Evolutionary conservation across 495 filamentous ascomycete genomes (phyloP), one percentile per base, ranked within the genome.

Genomic region (Jackrogersella minutella): DNA sequence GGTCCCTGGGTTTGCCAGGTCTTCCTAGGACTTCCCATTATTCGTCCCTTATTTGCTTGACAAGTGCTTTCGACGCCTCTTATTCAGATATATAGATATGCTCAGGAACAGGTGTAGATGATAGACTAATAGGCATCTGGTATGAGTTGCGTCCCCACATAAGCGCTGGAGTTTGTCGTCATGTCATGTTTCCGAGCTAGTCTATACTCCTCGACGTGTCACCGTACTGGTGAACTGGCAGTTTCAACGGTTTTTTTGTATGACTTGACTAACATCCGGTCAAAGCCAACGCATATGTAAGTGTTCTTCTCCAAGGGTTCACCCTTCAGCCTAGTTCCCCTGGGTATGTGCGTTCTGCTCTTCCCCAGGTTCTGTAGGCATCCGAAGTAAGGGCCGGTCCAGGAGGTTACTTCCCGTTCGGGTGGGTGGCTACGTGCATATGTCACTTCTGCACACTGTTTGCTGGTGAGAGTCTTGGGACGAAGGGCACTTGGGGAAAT

Each of bases 301-400:
- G 13, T 37, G 19, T 50, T n/a, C 39, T 19, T 41, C 19, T 36
- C 34, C n/a, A 36, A 28, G 36, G 14, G n/a, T n/a, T 16, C 26
- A 11, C 34, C 34, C 34, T 14, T 37, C 34, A 37, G 4, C n/a
- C 13, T 17, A 37, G 13, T 14, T 37, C 36, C 34, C n/a, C n/a
- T n/a, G n/a, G n/a, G 4, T 33, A 26, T 36, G 19, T 9, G n/a
- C 19, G n/a, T n/a, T 34, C 28, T 26, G 28, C 26, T 19, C 34
- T 51, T 26, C 33, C 37, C 58, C 58, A 47, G 40, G 17, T 55
- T 55, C 59, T 63, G 59, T 28, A 14, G 2, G 30, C 17, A 31
- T 41, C 50, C 59, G 59, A 54, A n/a, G 59, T 55, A 55, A 55
- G 59, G 59, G 59, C 13, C 49, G 21, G 50, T 52, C 11, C 16